These are phyloP conservation scores for Astathelohania contejeani DNA, from an alignment of 371 early-diverging fungal species.

Conservation along the genomic window DNA sequence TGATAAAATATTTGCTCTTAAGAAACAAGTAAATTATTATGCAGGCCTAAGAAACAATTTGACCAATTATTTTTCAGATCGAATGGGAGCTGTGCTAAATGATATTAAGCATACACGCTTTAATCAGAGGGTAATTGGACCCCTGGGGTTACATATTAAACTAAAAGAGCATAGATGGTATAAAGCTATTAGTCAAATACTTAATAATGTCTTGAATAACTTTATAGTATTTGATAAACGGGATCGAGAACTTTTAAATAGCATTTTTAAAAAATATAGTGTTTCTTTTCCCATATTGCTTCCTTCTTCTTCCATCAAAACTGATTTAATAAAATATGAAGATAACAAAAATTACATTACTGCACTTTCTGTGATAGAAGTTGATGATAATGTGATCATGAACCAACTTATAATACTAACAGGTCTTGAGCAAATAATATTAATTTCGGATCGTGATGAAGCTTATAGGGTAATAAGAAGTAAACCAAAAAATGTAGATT, in stretches of 20 bases:
- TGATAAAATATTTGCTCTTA: slow-evolving; percentile 7
- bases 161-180: slow-evolving; percentile 49
- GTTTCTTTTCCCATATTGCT: slow-evolving; percentile 20
- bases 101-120: slow-evolving; percentile 25
- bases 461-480: slow-evolving; percentile 46
- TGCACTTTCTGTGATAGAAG: slow-evolving; percentile 35
- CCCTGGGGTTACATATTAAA: slow-evolving; percentile 35
- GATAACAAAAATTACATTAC: slow-evolving; percentile 25
- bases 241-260: slow-evolving; percentile 29
- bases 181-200: slow-evolving; percentile 36
- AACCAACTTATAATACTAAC: slow-evolving; percentile 43
- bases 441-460: slow-evolving; percentile 37
- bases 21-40: slow-evolving; percentile 36
- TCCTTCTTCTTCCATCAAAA: slow-evolving; percentile 12
- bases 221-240: slow-evolving; percentile 42
- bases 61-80: slow-evolving; percentile 10
- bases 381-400: slow-evolving; percentile 24
- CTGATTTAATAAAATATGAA: slow-evolving; percentile 17
- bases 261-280: slow-evolving; percentile 33
- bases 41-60: background rate
- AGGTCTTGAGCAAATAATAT: slow-evolving; percentile 44
- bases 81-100: slow-evolving; percentile 23
- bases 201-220: slow-evolving; percentile 32
- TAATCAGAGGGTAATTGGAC: slow-evolving; percentile 42
- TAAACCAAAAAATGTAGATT: slow-evolving; percentile 31